These are phyloP conservation scores for Chionographis japonica DNA, from an alignment of 106 monocot genomes.

Conservation along the genomic window DNA sequence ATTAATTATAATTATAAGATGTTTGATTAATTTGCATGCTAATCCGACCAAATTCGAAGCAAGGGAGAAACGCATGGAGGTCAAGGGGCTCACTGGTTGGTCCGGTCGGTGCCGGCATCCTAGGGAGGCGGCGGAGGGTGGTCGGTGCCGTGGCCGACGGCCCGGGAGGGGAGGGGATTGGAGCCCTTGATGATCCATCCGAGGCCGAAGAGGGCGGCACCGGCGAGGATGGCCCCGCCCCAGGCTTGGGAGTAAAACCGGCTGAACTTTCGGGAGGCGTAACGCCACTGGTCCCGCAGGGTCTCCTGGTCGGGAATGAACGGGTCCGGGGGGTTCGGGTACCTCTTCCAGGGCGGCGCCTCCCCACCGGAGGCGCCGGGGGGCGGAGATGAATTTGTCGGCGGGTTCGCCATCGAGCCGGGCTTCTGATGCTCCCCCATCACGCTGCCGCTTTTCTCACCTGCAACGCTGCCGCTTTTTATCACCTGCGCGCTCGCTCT, in stretches of 20 bases:
- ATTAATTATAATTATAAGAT: too few species aligned
- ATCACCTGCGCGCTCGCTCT: too few species aligned
- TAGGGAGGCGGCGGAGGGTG: not conserved
- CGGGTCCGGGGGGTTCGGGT: conserved; percentile 81
- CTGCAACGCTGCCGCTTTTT: too few species aligned
- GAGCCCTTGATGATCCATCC: conserved; percentile 95
- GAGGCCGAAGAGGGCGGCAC: conserved; percentile 80
- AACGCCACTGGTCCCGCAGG: conserved; percentile 92
- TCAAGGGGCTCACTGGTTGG: not conserved
- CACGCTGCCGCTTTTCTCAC: not conserved
- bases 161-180: conserved; percentile 73
- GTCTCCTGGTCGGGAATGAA: conserved; percentile 72
- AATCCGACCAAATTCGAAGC: too few species aligned
- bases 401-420: conserved; percentile 6
- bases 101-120: not conserved
- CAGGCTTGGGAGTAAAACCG: conserved; percentile 91
- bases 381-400: not conserved
- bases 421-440: conserved; percentile 24
- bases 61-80: not conserved
- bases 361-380: not conserved
- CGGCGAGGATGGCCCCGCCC: conserved; percentile 97
- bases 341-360: conserved; percentile 14
- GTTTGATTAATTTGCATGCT: too few species aligned
- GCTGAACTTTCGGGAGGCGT: conserved; percentile 76
- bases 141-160: conserved; percentile 1